Conservation (phyloP, 345 rosid species). For the Sisymbrium altissimum region DNA sequence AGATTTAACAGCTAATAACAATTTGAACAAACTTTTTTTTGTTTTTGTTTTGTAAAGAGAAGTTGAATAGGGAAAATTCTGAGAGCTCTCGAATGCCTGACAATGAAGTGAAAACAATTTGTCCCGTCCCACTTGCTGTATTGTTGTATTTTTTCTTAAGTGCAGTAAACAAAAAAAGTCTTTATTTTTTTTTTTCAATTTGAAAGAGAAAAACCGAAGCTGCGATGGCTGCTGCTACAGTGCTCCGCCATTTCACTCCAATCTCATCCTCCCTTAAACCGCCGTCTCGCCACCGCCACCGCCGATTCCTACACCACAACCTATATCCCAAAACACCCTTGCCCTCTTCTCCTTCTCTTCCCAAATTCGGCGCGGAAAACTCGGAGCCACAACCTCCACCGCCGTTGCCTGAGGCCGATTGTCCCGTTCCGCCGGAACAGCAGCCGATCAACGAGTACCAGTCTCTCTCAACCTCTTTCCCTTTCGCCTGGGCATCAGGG, state of each 20-base stretch:
- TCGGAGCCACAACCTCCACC: too few relatives aligned
- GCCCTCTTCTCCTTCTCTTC: constrained; percentile 33
- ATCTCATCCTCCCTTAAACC: constrained; percentile 28
- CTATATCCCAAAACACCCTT: constrained; percentile 12
- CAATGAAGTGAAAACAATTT: neutral
- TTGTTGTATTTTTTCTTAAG: neutral
- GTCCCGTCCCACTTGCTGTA: neutral
- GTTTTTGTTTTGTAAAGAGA: neutral
- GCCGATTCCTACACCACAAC: constrained; percentile 11
- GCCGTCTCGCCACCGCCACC: constrained; percentile 18
- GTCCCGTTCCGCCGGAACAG: constrained; percentile 83
- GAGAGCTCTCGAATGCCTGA: too few relatives aligned
- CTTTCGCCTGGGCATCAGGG: constrained; percentile 76
- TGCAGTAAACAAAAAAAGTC: neutral
- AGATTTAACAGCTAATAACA: too few relatives aligned
- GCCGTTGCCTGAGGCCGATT: constrained; percentile 59
- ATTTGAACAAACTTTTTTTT: too few relatives aligned
- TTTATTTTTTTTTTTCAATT: too few relatives aligned
- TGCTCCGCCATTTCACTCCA: constrained; percentile 29
- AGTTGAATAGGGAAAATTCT: neutral
- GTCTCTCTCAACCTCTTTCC: constrained; percentile 75
- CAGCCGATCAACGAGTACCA: constrained; percentile 88
- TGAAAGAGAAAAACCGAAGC: too few relatives aligned
- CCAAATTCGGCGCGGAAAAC: constrained; percentile 44
- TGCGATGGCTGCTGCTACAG: constrained; percentile 32